These are phyloP conservation scores for Penicillium sp. DNA, from an alignment of 2,329 filamentous ascomycete genomes.

Conservation along the genomic window DNA sequence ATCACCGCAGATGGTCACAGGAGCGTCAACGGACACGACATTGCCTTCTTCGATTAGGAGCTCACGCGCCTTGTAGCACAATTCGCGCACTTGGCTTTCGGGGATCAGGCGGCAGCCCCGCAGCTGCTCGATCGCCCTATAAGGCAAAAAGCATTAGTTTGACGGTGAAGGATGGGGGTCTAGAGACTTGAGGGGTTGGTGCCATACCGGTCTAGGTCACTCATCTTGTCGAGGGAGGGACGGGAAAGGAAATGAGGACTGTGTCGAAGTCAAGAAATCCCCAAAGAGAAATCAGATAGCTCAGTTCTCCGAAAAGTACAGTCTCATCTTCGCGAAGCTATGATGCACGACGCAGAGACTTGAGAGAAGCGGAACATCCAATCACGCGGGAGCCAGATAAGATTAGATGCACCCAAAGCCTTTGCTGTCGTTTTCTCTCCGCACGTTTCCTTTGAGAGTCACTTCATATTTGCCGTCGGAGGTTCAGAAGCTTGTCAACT, in stretches of 20 bases:
- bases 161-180: slow-evolving; percentile 1
- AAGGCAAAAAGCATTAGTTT: slow-evolving; percentile 14
- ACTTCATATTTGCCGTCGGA: neutral
- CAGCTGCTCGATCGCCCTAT: slow-evolving; percentile 88
- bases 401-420: slow-evolving; percentile 39
- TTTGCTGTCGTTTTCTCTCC: slow-evolving; percentile 17
- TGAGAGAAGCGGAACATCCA: slow-evolving; percentile 20
- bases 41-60: slow-evolving; percentile 96
- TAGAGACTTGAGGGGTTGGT: neutral
- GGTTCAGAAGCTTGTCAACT: neutral
- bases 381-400: slow-evolving; percentile 34
- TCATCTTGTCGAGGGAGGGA: slow-evolving; percentile 58
- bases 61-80: slow-evolving; percentile 96
- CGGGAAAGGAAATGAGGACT: slow-evolving; percentile 9
- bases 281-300: slow-evolving; percentile 10
- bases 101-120: slow-evolving; percentile 95
- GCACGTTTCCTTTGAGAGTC: slow-evolving; percentile 4
- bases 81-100: slow-evolving; percentile 88
- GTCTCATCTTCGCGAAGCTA: slow-evolving; percentile 20
- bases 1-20: slow-evolving; percentile 95
- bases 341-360: slow-evolving; percentile 11
- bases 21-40: slow-evolving; percentile 90
- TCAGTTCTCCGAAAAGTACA: slow-evolving; percentile 14
- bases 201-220: slow-evolving; percentile 83
- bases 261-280: slow-evolving; percentile 9